phyloP scores from a whole-genome alignment of 805 yeast species.

The Saturnispora kantuleensis region DNA sequence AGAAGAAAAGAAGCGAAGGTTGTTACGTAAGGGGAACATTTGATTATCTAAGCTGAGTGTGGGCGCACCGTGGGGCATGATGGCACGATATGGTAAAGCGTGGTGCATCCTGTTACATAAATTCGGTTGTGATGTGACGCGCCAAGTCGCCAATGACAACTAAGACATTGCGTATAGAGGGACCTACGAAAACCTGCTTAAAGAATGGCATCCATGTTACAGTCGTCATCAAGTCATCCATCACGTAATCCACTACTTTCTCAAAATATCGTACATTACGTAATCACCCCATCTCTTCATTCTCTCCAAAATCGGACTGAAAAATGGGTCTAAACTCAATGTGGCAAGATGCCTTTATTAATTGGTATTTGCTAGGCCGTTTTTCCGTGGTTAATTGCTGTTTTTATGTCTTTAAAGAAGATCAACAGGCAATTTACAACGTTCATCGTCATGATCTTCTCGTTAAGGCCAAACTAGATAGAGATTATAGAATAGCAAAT shows the following conservation, averaged over 20 bases:
- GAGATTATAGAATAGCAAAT: slow-evolving; percentile 24
- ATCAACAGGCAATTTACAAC: slow-evolving; percentile 16
- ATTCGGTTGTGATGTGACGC: too few species aligned
- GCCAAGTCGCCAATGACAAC: too few species aligned
- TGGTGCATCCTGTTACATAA: not conserved
- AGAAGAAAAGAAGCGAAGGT: not conserved
- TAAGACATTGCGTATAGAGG: too few species aligned
- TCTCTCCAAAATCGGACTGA: not conserved
- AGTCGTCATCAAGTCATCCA: too few species aligned
- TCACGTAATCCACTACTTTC: too few species aligned
- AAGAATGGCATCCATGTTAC: too few species aligned
- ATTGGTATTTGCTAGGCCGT: slow-evolving; percentile 4
- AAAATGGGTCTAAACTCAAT: not conserved
- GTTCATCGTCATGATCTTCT: slow-evolving; percentile 22
- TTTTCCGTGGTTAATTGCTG: slow-evolving; percentile 19
- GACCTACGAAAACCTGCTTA: too few species aligned
- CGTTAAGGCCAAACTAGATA: slow-evolving; percentile 18
- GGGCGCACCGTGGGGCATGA: too few species aligned
- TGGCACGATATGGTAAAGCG: too few species aligned
- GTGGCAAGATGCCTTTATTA: slow-evolving; percentile 2
- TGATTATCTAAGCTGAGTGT: too few species aligned
- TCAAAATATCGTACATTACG: not conserved
- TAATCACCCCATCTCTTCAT: not conserved
- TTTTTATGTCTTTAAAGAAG: slow-evolving; percentile 22
- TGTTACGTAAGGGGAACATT: not conserved